Base-by-base conservation (phyloP, 2,329 filamentous ascomycete genomes). In the Talaromyces islandicus region DNA sequence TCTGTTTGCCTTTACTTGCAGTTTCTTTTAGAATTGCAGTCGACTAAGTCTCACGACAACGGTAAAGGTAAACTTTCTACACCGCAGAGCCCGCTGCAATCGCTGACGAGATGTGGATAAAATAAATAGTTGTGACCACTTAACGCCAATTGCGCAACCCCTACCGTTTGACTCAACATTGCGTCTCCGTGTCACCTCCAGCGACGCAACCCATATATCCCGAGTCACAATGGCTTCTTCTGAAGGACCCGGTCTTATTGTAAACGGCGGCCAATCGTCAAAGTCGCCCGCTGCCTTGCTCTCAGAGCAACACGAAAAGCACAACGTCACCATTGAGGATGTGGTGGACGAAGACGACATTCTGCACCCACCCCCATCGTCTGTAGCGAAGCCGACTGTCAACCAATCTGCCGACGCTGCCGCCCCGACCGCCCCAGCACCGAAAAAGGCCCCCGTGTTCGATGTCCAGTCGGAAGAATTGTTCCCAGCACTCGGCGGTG, bases 381-480 rank as follows among this genome's bases (percentile, higher is more conserved):
- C 74, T 52, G 70, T 71, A 57, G 68, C 67, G 4, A 64, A 64
- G 41, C 66, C 67, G 17, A 29, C 61, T 0, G 64, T 68, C 25
- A 19, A 58, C 4, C 66, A 65, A 19, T 57, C 53, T 19, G 38
- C 53, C 12, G 43, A 50, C 19, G 25, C 46, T n/a, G 43, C 56
- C 46, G 46, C 30, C 10, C 52, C 60, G 4, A 54, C 69, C 4
- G 63, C 58, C 30, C 62, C 80, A 38, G 79, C 84, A 59, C 62
- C 71, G 27, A 70, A 71, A 32, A 61, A 46, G 46, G 63, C 70
- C 10, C 73, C 78, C 1, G 72, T 81, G 57, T 79, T 97, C 63
- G 91, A 97, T 75, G 92, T 91, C 21, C 84, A 90, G 70, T 96
- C 91, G 19, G 90, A 95, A 71, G 92, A 97, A 76, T 81, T 90